Evolutionary conservation across 139 green algal genomes (phyloP), one percentile per base, ranked within the genome.

Genomic region (Microglena sp.): DNA sequence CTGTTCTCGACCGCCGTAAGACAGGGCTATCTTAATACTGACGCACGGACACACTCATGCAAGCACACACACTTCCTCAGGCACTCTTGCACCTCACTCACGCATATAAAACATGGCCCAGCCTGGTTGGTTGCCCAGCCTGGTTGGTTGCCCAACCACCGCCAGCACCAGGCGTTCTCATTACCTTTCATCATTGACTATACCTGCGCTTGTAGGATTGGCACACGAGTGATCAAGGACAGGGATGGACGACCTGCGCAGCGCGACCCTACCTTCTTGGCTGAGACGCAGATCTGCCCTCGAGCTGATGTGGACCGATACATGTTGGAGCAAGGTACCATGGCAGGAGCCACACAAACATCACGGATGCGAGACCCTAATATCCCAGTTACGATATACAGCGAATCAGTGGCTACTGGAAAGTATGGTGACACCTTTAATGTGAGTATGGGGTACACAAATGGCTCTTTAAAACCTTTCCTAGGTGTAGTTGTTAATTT

Each of bases 201-300:
- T 26, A 26, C 30, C 28, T 64, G 6, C 35, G 4, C 2, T 33
- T 1, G 7, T 70, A 84, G 68, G 34, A 29, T 84, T 29, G 78
- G 78, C 27, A 62, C 71, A 2, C 35, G 53, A 11, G 73, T 80
- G 28, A 84, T 80, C 65, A 64, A 66, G 40, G 72, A 79, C 31
- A 68, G 34, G 3, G 68, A 79, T 43, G 71, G 74, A 3, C 43
- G 56, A 1, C 53, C 74, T 4, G 68, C 69, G 0, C 11, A 31
- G n/a, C 66, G 78, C 11, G 78, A 84, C 31, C 59, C 71, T 33
- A 77, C 66, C 24, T 84, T 84, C 57, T 54, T 84, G 40, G 68
- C 68, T 45, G 78, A 84, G 66, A 68, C 68, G 2, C 32, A 67
- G 8, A 61, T 84, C 5, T 26, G 21, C 15, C 18, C 50, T 50